Base-by-base conservation (phyloP, 2,329 filamentous ascomycete genomes). In the Scytalidium lignicola region DNA sequence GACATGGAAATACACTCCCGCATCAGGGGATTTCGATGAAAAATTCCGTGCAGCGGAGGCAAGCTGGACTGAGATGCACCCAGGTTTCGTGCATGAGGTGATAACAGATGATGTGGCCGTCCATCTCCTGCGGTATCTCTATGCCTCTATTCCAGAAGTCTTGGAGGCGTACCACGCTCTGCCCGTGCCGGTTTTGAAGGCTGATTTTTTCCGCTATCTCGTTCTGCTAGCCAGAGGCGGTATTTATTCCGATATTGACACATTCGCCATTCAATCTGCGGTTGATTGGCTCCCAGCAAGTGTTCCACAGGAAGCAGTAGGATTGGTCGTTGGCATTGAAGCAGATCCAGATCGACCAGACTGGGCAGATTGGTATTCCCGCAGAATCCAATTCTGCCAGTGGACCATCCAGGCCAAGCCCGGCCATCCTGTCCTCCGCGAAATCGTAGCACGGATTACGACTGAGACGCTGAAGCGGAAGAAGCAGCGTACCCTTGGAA, bases 391-490 rank as follows among this genome's bases (percentile, higher is more conserved):
- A 66, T 97, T 99, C 70, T 99, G 93, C 71, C 93, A 99, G 68
- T 99, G 93, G 93, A 99, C 93, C 1, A 96, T 99, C 55, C 92
- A 97, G 69, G 75, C 88, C 50, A 99, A 99, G 69, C 87, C 92
- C 0, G 93, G 93, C 10, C 93, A 99, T 66, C 93, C 93, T 0
- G 83, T 96, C 12, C 78, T 99, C 51, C 83, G 91, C 54, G 89
- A 96, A 53, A 81, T 96, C 52, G 90, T 99, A 26, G 77, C 86
- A 13, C 86, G 84, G 57, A 91, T 99, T 62, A 96, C 92, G 0
- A 78, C 88, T 55, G 82, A 91, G 65, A 88, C 91, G 0, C 74
- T 97, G 44, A 74, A 77, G 51, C 79, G 85, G 69, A 90, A 95
- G 74, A 74, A 74, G 47, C 68, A 73, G 7, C 87, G 88, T 18